These are phyloP conservation scores for Diaporthe citriasiana DNA, from an alignment of 2,329 filamentous ascomycete genomes.

Conservation along the genomic window DNA sequence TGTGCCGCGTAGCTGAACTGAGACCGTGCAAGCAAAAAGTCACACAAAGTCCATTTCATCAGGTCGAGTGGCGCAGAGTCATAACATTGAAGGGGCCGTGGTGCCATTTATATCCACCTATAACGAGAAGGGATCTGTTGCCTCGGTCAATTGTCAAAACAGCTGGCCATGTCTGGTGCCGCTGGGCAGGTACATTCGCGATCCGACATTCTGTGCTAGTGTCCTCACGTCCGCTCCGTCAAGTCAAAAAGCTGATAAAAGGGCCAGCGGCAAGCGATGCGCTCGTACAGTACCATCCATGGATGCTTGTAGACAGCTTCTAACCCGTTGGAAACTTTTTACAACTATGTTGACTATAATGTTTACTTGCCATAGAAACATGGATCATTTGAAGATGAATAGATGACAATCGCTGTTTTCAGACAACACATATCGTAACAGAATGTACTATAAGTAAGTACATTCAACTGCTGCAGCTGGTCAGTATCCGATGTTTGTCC, in stretches of 20 bases:
- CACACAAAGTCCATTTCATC: background rate
- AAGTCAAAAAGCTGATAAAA: background rate
- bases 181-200: background rate
- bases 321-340: background rate
- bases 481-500: too few species aligned
- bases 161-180: background rate
- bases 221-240: background rate
- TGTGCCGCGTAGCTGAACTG: background rate
- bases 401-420: too few species aligned
- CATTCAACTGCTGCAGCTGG: too few species aligned
- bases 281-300: background rate
- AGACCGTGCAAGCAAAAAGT: background rate
- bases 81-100: background rate
- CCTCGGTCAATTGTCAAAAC: background rate
- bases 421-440: too few species aligned
- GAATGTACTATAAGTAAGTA: too few species aligned
- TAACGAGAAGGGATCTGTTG: background rate
- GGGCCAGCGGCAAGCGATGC: background rate
- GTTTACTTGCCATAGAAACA: too few species aligned
- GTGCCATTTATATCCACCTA: background rate
- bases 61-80: background rate
- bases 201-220: background rate
- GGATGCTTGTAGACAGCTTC: background rate
- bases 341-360: too few species aligned
- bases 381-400: too few species aligned